phyloP scores from a whole-genome alignment of 2,329 filamentous ascomycete genomes.

The Aspergillus persii region DNA sequence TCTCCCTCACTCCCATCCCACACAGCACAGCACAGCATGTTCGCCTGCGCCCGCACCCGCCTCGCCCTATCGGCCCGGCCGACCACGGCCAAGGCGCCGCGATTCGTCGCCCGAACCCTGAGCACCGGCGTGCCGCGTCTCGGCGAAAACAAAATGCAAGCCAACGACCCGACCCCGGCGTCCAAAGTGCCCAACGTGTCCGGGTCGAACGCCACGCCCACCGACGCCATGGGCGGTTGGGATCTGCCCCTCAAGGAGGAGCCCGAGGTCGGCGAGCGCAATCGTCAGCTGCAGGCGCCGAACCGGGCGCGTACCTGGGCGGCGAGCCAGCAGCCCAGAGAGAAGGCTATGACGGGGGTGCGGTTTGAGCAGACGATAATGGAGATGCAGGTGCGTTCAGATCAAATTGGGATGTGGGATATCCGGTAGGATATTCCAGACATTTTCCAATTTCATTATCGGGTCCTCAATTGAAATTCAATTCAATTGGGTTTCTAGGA shows the following conservation, averaged over 20 bases:
- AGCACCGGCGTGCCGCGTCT: conserved; percentile 43
- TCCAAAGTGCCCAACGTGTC: conserved; percentile 54
- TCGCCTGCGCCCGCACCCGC: conserved; percentile 45
- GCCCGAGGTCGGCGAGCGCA: conserved; percentile 54
- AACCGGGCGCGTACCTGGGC: conserved; percentile 83
- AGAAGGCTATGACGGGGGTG: conserved; percentile 85
- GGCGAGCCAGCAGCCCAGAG: conserved; percentile 75
- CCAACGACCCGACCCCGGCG: conserved; percentile 59
- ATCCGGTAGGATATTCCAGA: too few species aligned
- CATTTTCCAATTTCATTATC: too few species aligned
- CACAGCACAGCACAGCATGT: conserved; percentile 36
- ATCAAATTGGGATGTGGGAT: too few species aligned
- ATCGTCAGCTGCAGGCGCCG: conserved; percentile 72
- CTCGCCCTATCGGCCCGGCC: conserved; percentile 44
- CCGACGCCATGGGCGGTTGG: conserved; percentile 47
- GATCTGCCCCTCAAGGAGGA: conserved; percentile 57
- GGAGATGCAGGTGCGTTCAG: conserved; percentile 71
- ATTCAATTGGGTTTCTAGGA: too few species aligned
- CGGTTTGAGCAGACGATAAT: conserved; percentile 98
- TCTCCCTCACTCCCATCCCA: conserved; percentile 15
- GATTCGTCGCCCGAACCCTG: too few species aligned
- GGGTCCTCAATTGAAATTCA: too few species aligned
- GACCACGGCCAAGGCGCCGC: conserved; percentile 3
- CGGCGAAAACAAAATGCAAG: conserved; percentile 42
- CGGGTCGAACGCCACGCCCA: conserved; percentile 58